Evolutionary conservation across 1,139 yeast genomes (phyloP), one percentile per base, ranked within the genome.

Genomic region (Scheffersomyces quercinus): DNA sequence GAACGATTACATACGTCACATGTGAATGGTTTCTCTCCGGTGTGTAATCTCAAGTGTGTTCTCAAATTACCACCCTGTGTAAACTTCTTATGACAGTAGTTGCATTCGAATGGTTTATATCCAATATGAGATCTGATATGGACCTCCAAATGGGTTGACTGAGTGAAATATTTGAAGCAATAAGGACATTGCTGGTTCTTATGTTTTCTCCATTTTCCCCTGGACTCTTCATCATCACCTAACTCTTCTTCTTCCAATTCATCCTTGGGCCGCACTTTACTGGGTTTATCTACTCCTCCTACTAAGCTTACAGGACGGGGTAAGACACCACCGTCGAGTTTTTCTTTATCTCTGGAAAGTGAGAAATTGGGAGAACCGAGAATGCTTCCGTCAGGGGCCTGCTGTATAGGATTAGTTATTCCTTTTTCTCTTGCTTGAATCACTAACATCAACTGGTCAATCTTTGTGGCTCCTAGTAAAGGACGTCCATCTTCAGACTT

Each of bases 41-140:
- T 90, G 59, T 91, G 97, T 24, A 90, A 73, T 49, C 97, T 73
- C 53, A 85, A 72, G 68, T 91, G 98, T 1, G 96, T 89, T 50
- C 95, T 77, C 57, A 91, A 70, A 63, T 91, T 93, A 12, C 97
- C 96, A 50, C 96, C 95, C 62, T 91, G 98, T 0, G 95, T 87
- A 57, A 91, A 91, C 45, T 85, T 70, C 64, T 89, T 89, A 45
- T 82, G 85, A 64, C 95, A 91, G 58, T 74, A 87, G 6, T 75
- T 72, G 62, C 98, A 91, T 59, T 80, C 84, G 64, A 83, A 89
- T 9, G 95, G 95, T 56, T 85, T 85, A 47, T 77, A 77, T 1
- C 93, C 93, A 55, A 85, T 82, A 59, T 86, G 95, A 1, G 89
- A 82, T 55, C 95, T 67, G 12, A 85, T 79, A 58, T 86, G 95